Conservation (phyloP, 106 monocot genomes). For the Triglochin maritima region DNA sequence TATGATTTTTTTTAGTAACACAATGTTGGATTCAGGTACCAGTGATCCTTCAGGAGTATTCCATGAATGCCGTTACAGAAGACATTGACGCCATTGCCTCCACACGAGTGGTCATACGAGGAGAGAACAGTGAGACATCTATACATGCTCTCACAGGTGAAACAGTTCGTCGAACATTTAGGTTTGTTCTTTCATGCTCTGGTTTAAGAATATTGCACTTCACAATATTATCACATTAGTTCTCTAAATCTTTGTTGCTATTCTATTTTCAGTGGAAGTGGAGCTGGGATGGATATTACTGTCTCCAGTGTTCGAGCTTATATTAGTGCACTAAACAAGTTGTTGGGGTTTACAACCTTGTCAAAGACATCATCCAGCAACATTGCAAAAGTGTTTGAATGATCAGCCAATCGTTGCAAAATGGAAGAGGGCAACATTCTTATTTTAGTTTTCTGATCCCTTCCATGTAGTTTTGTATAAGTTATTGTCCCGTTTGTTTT, state of each 20-base stretch:
- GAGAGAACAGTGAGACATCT: conserved; percentile 21
- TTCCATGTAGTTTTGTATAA: neutral
- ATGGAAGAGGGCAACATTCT: no score
- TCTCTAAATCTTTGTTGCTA: neutral
- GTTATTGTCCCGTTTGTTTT: neutral
- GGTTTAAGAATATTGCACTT: neutral
- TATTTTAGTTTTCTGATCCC: neutral
- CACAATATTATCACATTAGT: neutral
- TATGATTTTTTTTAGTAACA: neutral
- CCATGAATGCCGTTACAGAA: conserved; percentile 66
- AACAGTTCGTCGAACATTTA: conserved; percentile 41
- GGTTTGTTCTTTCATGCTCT: conserved; percentile 23
- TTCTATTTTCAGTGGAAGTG: conserved; percentile 52
- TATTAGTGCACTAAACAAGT: conserved; percentile 77
- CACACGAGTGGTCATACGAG: conserved; percentile 70
- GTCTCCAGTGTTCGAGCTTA: conserved; percentile 92
- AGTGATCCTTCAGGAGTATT: conserved; percentile 61
- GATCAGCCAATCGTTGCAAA: neutral
- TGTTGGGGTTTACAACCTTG: conserved; percentile 45
- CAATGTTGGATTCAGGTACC: conserved; percentile 34
- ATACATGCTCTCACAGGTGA: conserved; percentile 47
- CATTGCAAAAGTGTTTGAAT: neutral
- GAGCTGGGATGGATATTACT: conserved; percentile 76
- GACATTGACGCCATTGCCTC: conserved; percentile 92
- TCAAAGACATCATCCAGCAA: conserved; percentile 3